Evolutionary conservation across 2,329 filamentous ascomycete genomes (phyloP), one percentile per base, ranked within the genome.

Genomic region (Tolypocladium tropicale): DNA sequence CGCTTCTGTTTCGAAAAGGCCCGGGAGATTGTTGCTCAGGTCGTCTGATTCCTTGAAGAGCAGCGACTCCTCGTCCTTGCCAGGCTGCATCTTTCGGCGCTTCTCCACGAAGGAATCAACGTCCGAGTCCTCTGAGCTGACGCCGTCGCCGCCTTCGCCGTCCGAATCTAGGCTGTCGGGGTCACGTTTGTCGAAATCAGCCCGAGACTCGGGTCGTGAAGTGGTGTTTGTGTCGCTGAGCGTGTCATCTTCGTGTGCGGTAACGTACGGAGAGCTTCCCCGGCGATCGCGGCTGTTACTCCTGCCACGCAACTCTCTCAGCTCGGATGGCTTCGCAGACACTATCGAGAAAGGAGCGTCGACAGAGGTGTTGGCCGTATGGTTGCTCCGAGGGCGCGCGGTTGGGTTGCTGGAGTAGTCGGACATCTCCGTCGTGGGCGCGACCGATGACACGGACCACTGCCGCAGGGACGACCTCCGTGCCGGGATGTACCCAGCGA

Each of bases 361-460:
- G 43, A 78, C 63, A 0, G 76, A 78, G 0, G 76, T 78, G 32
- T 70, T 72, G 10, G 72, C 69, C 0, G 76, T 78, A 55, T 76
- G 73, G 28, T 68, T 70, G 2, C 76, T 78, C 32, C 68, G 68
- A 1, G 74, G 72, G 2, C 73, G 66, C 4, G 58, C 63, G n/a
- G 71, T 72, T 4, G 66, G 65, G 50, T 72, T 74, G 16, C 74
- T 76, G 54, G 72, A 72, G 28, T 67, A 62, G 53, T 71, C 74
- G 4, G 74, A 75, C 2, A 55, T 32, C 10, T 59, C 59, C 16
- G 68, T 65, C 2, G 71, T 72, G 14, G 70, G 72, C 4, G 74
- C 74, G 10, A 72, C 67, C 0, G 75, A 78, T 3, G 74, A 73
- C 11, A 73, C 63, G 5, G 76, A 78, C 67, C 68, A 74, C 21